Conservation (phyloP, 163 green algal species). For the Picocystis sp. region DNA sequence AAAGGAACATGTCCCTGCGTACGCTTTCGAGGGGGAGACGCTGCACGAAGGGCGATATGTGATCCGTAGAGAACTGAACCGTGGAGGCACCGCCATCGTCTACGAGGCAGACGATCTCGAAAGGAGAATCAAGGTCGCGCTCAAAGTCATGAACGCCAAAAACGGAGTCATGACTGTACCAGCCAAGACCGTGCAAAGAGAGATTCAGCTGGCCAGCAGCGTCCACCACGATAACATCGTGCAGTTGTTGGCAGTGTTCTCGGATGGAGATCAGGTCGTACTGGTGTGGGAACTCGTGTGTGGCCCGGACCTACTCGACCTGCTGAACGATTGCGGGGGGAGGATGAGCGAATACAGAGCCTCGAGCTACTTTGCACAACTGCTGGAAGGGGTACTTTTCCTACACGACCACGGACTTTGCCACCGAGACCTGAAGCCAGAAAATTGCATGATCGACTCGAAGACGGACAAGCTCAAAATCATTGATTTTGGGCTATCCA, state of each 20-base stretch:
- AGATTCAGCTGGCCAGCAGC: slow-evolving; percentile 22
- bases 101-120: slow-evolving; percentile 26
- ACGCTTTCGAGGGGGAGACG: not conserved
- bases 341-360: slow-evolving; percentile 12
- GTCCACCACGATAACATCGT: slow-evolving; percentile 52
- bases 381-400: slow-evolving; percentile 8
- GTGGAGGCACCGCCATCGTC: slow-evolving; percentile 30
- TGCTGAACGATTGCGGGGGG: slow-evolving; percentile 46
- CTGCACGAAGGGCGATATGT: slow-evolving; percentile 28
- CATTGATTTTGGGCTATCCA: slow-evolving; percentile 72
- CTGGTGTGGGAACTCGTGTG: slow-evolving; percentile 54
- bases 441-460: slow-evolving; percentile 65
- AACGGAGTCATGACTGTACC: slow-evolving; percentile 3
- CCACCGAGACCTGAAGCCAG: slow-evolving; percentile 70
- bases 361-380: slow-evolving; percentile 9
- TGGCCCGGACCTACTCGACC: slow-evolving; percentile 58
- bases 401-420: slow-evolving; percentile 26
- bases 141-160: slow-evolving; percentile 24
- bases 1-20: too few relatives aligned
- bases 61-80: slow-evolving; percentile 29
- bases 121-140: slow-evolving; percentile 8
- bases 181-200: not conserved
- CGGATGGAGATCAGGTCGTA: slow-evolving; percentile 38
- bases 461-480: slow-evolving; percentile 43
- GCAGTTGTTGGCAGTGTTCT: slow-evolving; percentile 57